Evolutionary conservation across 2,329 filamentous ascomycete genomes (phyloP).

Genomic region (Aspergillus terreus): DNA sequence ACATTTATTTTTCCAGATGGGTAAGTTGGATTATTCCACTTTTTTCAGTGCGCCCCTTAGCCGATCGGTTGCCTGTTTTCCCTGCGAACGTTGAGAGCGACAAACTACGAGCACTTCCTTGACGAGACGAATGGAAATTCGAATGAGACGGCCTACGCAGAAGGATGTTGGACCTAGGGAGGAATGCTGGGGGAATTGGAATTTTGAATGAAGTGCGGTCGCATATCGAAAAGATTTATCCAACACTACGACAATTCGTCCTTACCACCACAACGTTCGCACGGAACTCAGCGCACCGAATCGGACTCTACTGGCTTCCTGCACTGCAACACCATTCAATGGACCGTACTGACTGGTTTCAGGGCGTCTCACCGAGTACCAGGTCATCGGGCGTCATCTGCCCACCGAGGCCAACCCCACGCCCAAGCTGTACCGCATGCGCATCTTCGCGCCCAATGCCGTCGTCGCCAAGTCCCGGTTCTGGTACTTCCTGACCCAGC

Average conservation of each 20-base stretch:
- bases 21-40: conserved; percentile 48
- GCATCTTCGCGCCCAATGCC: conserved; percentile 96
- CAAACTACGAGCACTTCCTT: conserved; percentile 3
- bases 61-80: conserved; percentile 27
- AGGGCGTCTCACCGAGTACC: conserved; percentile 99
- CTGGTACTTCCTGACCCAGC: conserved; percentile 99
- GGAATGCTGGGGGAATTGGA: not conserved
- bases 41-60: conserved; percentile 23
- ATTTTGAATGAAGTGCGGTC: conserved; percentile 2
- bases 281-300: conserved; percentile 15
- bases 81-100: conserved; percentile 25
- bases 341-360: conserved; percentile 33
- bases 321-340: not conserved
- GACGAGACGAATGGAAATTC: not conserved
- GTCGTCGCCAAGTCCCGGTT: conserved; percentile 99
- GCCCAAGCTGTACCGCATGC: conserved; percentile 99
- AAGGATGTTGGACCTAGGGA: not conserved
- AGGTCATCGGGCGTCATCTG: conserved; percentile 99
- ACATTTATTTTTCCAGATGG: conserved; percentile 51
- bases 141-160: not conserved
- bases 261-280: conserved; percentile 12
- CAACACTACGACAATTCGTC: not conserved
- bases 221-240: conserved; percentile 5
- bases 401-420: conserved; percentile 95
- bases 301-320: conserved; percentile 5